Evolutionary conservation across 1,284 basidiomycete genomes (phyloP).

Genomic region (Coriolopsis trogii): DNA sequence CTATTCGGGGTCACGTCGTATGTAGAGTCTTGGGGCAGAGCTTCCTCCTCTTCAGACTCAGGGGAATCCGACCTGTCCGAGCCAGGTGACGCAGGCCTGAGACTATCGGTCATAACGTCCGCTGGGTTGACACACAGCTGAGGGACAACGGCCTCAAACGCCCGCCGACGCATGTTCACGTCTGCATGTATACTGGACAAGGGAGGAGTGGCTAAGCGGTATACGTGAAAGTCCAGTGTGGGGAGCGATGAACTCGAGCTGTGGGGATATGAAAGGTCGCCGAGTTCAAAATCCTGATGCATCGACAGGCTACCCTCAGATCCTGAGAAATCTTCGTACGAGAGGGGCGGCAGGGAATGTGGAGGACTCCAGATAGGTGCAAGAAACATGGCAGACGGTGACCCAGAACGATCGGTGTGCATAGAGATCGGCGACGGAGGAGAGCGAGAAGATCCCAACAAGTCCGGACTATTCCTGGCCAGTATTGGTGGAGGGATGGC

Average conservation of each 20-base stretch:
- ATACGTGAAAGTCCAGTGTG: no score
- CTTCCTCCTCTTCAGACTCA: neutral
- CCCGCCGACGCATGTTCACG: conserved; percentile 44
- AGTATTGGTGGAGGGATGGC: neutral
- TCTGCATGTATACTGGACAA: conserved; percentile 45
- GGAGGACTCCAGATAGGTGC: conserved; percentile 7
- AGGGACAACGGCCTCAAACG: conserved; percentile 26
- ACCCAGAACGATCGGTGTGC: conserved; percentile 13
- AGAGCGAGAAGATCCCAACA: neutral
- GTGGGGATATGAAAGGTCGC: no score
- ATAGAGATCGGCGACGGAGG: neutral
- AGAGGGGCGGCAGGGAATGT: conserved; percentile 15
- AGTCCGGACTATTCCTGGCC: neutral
- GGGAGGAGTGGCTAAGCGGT: conserved; percentile 17
- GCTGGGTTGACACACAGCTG: conserved; percentile 47
- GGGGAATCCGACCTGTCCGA: neutral
- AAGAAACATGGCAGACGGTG: conserved; percentile 14
- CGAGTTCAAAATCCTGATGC: no score
- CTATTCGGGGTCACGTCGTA: neutral
- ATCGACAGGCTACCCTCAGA: conserved; percentile 9
- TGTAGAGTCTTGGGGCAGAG: no score
- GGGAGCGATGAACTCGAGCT: no score
- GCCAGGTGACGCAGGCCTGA: neutral
- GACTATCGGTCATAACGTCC: conserved; percentile 39
- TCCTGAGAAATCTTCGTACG: conserved; percentile 11